phyloP scores from a whole-genome alignment of 208 protist genomes.

The Acanthamoeba quina region DNA sequence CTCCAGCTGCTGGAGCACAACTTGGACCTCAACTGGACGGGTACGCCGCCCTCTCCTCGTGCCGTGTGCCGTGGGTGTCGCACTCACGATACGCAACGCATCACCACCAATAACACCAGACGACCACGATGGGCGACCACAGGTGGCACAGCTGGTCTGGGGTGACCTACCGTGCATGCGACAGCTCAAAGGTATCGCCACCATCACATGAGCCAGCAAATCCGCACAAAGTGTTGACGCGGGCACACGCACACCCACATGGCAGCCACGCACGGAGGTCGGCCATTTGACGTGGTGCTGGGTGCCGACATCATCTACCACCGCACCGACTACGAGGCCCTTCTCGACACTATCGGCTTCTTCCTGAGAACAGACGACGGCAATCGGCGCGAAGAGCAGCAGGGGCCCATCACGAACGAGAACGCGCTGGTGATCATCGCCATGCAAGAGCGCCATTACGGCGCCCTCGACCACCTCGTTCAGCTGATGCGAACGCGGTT shows the following conservation, averaged over 20 bases:
- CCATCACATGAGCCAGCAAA: neutral
- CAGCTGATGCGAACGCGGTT: neutral
- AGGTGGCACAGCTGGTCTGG: slow-evolving; percentile 16
- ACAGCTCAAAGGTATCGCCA: neutral
- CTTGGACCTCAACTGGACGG: slow-evolving; percentile 38
- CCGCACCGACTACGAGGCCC: slow-evolving; percentile 41
- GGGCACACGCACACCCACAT: neutral
- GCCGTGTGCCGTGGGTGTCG: no score
- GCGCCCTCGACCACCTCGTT: slow-evolving; percentile 11
- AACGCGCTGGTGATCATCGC: slow-evolving; percentile 15
- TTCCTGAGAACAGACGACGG: neutral
- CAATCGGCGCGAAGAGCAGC: neutral
- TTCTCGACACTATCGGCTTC: neutral
- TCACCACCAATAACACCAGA: neutral
- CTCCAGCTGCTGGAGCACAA: slow-evolving; percentile 31
- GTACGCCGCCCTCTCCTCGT: neutral
- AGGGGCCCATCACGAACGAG: neutral
- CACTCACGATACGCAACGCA: no score
- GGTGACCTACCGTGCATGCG: slow-evolving; percentile 15
- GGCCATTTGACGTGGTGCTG: slow-evolving; percentile 2
- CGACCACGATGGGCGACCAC: neutral
- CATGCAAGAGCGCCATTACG: slow-evolving; percentile 54
- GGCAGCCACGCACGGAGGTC: neutral
- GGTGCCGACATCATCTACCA: slow-evolving; percentile 52
- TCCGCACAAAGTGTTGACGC: neutral